Evolutionary conservation across 2,329 filamentous ascomycete species (phyloP), one percentile per base, ranked within the genome.

Genomic region (Exophiala aquamarina): DNA sequence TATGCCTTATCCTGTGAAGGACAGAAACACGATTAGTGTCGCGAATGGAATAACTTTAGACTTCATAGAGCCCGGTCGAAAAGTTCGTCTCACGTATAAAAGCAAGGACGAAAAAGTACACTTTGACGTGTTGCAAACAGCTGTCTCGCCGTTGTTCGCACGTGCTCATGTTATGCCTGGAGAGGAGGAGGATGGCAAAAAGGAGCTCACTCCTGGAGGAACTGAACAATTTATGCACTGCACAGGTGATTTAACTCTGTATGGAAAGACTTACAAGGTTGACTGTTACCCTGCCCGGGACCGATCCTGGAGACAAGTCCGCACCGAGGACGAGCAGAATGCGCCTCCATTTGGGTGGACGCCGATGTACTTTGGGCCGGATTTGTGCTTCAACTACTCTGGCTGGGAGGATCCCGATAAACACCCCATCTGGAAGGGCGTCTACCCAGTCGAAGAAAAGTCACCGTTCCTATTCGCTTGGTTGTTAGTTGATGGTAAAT

Each of bases 191-290:
- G 56, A 83, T 79, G 54, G 74, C 78, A 32, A 81, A 54, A 75
- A 77, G 81, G 54, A 82, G 73, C 1, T 81, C 61, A 58, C 82
- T 77, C 76, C 78, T 79, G 47, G 77, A 74, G 55, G 82, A 81
- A 17, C 72, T 69, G 32, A 70, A 74, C 78, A 39, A 21, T 23
- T 23, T 21, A 39, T 39, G 36, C 36, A 39, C n/a, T 23, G 36
- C 14, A 7, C 14, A 7, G 36, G 36, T 13, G 15, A 23, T 7
- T 17, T 39, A 13, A 10, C 7, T 23, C 18, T 39, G 2, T 21
- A 39, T n/a, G 36, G 36, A 3, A 23, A 20, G 14, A n/a, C 14
- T 6, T 23, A 39, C 36, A n/a, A 39, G 3, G 36, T 39, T n/a
- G 36, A 39, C 15, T 39, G 36, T 39, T 39, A 23, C 20, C 18